Evolutionary conservation across 441 rosid species (phyloP).

Genomic region (Hura crepitans): DNA sequence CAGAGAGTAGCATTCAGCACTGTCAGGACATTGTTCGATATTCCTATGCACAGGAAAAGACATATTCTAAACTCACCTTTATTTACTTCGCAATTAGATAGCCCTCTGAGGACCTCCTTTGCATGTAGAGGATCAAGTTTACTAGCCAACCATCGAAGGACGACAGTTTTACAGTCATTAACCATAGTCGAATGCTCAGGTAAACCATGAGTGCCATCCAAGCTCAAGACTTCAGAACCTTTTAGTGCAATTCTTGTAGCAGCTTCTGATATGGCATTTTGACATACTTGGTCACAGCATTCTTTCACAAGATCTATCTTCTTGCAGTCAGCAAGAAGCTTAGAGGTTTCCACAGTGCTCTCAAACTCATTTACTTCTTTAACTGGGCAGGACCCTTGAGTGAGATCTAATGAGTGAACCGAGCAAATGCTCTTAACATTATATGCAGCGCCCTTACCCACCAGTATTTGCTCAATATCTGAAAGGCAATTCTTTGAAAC

Average conservation of each 20-base stretch:
- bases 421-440: constrained; percentile 55
- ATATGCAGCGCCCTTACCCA: constrained; percentile 60
- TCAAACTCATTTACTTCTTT: constrained; percentile 65
- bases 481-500: constrained; percentile 70
- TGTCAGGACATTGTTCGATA: background rate
- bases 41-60: background rate
- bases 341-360: constrained; percentile 54
- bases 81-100: constrained; percentile 81
- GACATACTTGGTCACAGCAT: constrained; percentile 79
- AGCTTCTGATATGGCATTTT: constrained; percentile 75
- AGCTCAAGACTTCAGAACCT: constrained; percentile 42
- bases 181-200: constrained; percentile 53
- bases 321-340: constrained; percentile 67
- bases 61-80: constrained; percentile 45
- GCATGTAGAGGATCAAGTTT: constrained; percentile 52
- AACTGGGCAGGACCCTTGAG: constrained; percentile 76
- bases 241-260: constrained; percentile 57
- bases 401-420: constrained; percentile 59
- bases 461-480: constrained; percentile 76
- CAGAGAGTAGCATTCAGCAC: background rate
- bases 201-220: constrained; percentile 34
- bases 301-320: constrained; percentile 83
- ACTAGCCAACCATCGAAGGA: constrained; percentile 71
- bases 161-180: constrained; percentile 66
- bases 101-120: constrained; percentile 69